phyloP scores from a whole-genome alignment of 805 yeast genomes.

The Pachysolen tannophilus region DNA sequence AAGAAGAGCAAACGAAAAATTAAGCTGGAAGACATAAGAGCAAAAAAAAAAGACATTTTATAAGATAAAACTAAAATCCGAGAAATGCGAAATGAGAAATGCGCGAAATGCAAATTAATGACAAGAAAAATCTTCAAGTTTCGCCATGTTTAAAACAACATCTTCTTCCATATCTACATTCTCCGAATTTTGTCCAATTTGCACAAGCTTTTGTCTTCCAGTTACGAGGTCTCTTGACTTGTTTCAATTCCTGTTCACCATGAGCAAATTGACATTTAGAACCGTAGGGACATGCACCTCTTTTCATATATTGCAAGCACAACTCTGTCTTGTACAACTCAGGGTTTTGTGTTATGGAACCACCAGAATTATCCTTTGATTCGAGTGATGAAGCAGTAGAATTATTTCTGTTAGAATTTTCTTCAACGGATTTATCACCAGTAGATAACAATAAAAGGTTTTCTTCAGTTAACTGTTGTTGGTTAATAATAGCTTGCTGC shows the following conservation, averaged over 20 bases:
- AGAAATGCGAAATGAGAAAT: background rate
- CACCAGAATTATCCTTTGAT: conserved; percentile 11
- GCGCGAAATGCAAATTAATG: background rate
- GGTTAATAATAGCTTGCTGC: too few species aligned
- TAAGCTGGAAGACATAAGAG: too few species aligned
- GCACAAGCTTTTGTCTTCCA: conserved; percentile 90
- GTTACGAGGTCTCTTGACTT: conserved; percentile 65
- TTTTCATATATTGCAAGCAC: conserved; percentile 68
- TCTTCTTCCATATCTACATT: conserved; percentile 82
- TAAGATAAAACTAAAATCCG: background rate
- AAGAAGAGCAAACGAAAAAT: too few species aligned
- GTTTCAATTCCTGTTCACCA: conserved; percentile 69
- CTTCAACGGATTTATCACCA: conserved; percentile 25
- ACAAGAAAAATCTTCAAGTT: background rate
- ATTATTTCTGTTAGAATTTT: too few species aligned
- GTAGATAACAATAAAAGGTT: conserved; percentile 22
- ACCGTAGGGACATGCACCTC: conserved; percentile 79
- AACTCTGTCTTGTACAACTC: conserved; percentile 80
- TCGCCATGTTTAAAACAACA: conserved; percentile 85
- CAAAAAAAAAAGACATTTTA: background rate
- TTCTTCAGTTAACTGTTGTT: conserved; percentile 31
- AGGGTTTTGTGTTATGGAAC: conserved; percentile 11
- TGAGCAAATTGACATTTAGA: conserved; percentile 93
- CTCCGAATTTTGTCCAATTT: conserved; percentile 77
- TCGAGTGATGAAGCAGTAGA: conserved; percentile 4